These are phyloP conservation scores for Antarctomyces pellizariae DNA, from an alignment of 495 filamentous ascomycete species.

Conservation along the genomic window DNA sequence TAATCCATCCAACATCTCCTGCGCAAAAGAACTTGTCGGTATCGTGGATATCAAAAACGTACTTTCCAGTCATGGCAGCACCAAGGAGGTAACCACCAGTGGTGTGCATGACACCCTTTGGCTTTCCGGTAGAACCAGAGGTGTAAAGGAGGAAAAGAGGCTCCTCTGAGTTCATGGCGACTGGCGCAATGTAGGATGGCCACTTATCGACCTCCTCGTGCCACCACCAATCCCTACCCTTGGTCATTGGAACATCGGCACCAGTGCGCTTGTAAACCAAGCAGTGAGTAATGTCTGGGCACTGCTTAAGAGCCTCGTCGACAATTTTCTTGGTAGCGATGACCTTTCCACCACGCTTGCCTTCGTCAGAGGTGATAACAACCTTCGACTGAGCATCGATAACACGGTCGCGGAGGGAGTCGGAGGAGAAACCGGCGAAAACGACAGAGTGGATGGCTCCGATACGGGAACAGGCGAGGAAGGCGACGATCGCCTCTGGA, in stretches of 20 bases:
- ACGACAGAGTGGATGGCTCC: slow-evolving; percentile 96
- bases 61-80: slow-evolving; percentile 84
- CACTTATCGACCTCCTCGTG: slow-evolving; percentile 94
- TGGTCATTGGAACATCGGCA: slow-evolving; percentile 73
- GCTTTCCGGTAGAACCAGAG: slow-evolving; percentile 91
- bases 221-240: slow-evolving; percentile 89
- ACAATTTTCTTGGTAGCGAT: slow-evolving; percentile 99
- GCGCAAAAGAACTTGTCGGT: slow-evolving; percentile 89
- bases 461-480: slow-evolving; percentile 79
- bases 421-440: slow-evolving; percentile 94
- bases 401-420: slow-evolving; percentile 90
- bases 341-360: slow-evolving; percentile 89
- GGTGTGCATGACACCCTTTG: slow-evolving; percentile 97
- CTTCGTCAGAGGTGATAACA: slow-evolving; percentile 92
- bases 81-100: slow-evolving; percentile 87
- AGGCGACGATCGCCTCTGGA: slow-evolving; percentile 76
- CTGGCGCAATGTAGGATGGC: slow-evolving; percentile 71
- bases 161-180: slow-evolving; percentile 76
- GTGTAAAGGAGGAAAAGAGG: slow-evolving; percentile 96
- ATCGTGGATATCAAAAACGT: slow-evolving; percentile 95
- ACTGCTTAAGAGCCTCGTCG: slow-evolving; percentile 93
- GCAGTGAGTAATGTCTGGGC: slow-evolving; percentile 65
- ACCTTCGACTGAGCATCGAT: slow-evolving; percentile 74
- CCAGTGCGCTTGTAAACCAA: slow-evolving; percentile 93
- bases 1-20: slow-evolving; percentile 98